Percentiles rank a stretch among this genome's conserved stretches.
Evolutionary conservation across 108 stramenopile genomes (phyloP).

Genomic region (Cylindrotheca closterium): DNA sequence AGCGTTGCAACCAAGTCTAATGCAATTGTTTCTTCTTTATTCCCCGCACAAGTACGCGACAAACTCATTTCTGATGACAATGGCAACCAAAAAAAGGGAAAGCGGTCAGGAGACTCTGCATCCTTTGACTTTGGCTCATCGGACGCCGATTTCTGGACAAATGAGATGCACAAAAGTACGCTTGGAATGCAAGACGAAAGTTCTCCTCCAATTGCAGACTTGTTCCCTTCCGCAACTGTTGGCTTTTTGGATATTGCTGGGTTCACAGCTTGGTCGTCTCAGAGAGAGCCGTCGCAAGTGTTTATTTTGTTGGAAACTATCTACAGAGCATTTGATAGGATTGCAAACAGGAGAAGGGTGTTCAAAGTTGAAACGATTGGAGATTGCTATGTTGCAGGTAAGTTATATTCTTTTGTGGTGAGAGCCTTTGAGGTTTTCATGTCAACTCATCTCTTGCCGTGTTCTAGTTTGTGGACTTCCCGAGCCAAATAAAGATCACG

Average conservation of each 20-base stretch:
- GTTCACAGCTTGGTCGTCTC: constrained; percentile 18
- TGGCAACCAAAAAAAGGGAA: background rate
- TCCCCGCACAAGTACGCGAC: constrained; percentile 41
- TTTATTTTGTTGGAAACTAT: constrained; percentile 51
- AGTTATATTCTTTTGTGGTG: too few relatives aligned
- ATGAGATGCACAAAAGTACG: background rate
- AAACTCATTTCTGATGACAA: constrained; percentile 16
- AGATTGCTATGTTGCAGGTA: constrained; percentile 58
- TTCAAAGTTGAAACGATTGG: constrained; percentile 58
- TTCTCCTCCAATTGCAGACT: constrained; percentile 45
- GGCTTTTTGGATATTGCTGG: constrained; percentile 60
- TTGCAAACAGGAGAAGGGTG: constrained; percentile 36
- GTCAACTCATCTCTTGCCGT: background rate
- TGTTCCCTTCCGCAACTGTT: constrained; percentile 48
- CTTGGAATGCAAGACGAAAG: background rate
- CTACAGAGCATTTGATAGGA: constrained; percentile 47
- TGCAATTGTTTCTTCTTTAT: constrained; percentile 31
- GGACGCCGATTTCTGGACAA: background rate
- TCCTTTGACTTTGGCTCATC: background rate
- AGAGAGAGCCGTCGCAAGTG: constrained; percentile 39
- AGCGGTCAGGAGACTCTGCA: background rate
- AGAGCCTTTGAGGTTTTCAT: too few relatives aligned
- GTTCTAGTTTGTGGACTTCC: constrained; percentile 45
- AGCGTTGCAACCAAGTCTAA: constrained; percentile 16
- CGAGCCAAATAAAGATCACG: constrained; percentile 47